Evolutionary conservation across 2,329 filamentous ascomycete species (phyloP).

Genomic region (Colletotrichum sp.): DNA sequence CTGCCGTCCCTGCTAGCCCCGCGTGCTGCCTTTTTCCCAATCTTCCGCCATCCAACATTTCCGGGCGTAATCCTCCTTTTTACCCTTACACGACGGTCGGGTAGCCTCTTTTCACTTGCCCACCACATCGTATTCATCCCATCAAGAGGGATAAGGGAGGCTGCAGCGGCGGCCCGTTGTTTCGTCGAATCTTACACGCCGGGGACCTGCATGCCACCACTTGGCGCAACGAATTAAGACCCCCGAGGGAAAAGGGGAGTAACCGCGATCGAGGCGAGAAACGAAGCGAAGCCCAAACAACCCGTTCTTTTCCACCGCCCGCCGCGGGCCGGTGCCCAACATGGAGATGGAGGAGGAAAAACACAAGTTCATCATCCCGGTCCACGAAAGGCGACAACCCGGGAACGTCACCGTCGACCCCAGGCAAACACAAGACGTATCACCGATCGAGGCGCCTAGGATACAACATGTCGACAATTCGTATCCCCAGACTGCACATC

Average conservation of each 20-base stretch:
- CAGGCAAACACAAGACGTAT: not conserved
- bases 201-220: not conserved
- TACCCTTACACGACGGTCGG: not conserved
- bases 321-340: not conserved
- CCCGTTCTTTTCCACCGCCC: not conserved
- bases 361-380: constrained; percentile 19
- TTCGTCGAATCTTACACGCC: not conserved
- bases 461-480: constrained; percentile 12
- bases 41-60: not conserved
- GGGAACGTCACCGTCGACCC: not conserved
- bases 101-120: not conserved
- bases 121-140: not conserved
- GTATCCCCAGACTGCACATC: constrained; percentile 1
- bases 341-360: constrained; percentile 19
- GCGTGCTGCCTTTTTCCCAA: not conserved
- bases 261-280: not conserved
- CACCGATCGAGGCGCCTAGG: not conserved
- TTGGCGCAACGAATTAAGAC: not conserved
- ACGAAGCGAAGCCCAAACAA: not conserved
- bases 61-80: not conserved
- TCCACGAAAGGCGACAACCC: constrained; percentile 9
- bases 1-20: not conserved
- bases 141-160: not conserved
- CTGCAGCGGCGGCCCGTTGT: constrained; percentile 3
- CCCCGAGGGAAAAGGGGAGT: not conserved